A percentile compares a stretch with the other conserved stretches of the same genome.
phyloP scores from a whole-genome alignment of 1,284 basidiomycete species.

The Pseudozyma sp. region DNA sequence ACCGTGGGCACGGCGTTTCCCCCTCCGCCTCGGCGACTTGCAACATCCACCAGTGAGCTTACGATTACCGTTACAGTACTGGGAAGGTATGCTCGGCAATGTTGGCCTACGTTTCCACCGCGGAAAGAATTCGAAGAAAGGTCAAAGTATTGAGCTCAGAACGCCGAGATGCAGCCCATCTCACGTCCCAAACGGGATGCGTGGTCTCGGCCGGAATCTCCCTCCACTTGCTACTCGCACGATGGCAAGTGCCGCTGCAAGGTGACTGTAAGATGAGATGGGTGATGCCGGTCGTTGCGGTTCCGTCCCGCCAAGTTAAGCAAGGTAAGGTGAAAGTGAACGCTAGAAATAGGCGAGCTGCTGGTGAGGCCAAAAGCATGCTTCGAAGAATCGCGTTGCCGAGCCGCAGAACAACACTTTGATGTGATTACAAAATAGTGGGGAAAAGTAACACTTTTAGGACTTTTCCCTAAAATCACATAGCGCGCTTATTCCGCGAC shows the following conservation, averaged over 20 bases:
- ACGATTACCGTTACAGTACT: background rate
- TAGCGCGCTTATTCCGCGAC: background rate
- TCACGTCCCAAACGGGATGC: no score
- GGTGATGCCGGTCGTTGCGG: background rate
- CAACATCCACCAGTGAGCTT: conserved; percentile 25
- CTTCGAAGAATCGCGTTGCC: conserved; percentile 8
- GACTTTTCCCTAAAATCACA: conserved; percentile 7
- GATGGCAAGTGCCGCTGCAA: background rate
- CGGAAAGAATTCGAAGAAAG: no score
- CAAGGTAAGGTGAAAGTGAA: background rate
- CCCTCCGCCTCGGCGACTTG: conserved; percentile 27
- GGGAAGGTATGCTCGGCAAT: conserved; percentile 3
- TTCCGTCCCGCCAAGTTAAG: background rate
- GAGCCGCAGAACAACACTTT: conserved; percentile 14
- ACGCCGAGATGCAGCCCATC: conserved; percentile 2
- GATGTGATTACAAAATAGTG: conserved; percentile 2
- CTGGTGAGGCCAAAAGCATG: background rate
- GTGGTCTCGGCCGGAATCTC: background rate
- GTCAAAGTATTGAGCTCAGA: background rate
- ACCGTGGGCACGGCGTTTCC: background rate
- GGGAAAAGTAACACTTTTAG: background rate
- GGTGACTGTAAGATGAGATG: background rate
- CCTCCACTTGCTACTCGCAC: background rate
- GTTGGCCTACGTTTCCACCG: background rate
- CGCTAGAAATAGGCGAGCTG: background rate